Conservation (phyloP, 305 asterid genomes). For the Ilex paraguariensis region DNA sequence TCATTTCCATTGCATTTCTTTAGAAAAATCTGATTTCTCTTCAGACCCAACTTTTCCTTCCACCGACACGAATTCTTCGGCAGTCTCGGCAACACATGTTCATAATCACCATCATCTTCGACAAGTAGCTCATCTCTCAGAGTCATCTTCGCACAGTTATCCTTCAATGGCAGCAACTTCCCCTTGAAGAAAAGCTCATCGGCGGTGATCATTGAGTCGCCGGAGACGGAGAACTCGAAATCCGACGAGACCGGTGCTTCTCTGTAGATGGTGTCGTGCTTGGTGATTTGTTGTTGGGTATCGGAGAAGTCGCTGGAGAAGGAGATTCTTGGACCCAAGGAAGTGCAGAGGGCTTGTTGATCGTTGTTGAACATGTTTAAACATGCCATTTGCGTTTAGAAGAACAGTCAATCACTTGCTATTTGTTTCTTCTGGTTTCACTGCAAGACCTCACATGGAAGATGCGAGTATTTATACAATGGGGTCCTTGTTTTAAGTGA, state of each 20-base stretch:
- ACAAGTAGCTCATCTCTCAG: slow-evolving; percentile 74
- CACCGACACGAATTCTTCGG: slow-evolving; percentile 44
- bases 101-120: slow-evolving; percentile 35
- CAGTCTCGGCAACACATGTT: slow-evolving; percentile 23
- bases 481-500: too few relatives aligned
- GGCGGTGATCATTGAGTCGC: slow-evolving; percentile 46
- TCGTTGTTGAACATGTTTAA: slow-evolving; percentile 68
- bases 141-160: slow-evolving; percentile 36
- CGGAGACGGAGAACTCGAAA: slow-evolving; percentile 58
- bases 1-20: slow-evolving; percentile 42
- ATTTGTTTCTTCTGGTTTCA: too few relatives aligned
- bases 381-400: slow-evolving; percentile 48
- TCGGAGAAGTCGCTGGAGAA: slow-evolving; percentile 82
- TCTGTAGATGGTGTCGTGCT: slow-evolving; percentile 56
- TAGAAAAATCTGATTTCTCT: slow-evolving; percentile 38
- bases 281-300: slow-evolving; percentile 35
- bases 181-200: slow-evolving; percentile 81
- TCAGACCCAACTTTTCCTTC: slow-evolving; percentile 68
- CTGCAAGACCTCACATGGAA: too few relatives aligned
- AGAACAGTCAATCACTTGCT: too few relatives aligned
- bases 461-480: too few relatives aligned
- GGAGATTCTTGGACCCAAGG: slow-evolving; percentile 78
- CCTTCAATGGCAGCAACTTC: slow-evolving; percentile 51
- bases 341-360: slow-evolving; percentile 36
- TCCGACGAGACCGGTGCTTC: slow-evolving; percentile 92